A percentile compares a stretch with the other conserved stretches of the same genome.
Evolutionary conservation across 2,329 filamentous ascomycete species (phyloP).

Genomic region (Fusarium pseudonygamai): DNA sequence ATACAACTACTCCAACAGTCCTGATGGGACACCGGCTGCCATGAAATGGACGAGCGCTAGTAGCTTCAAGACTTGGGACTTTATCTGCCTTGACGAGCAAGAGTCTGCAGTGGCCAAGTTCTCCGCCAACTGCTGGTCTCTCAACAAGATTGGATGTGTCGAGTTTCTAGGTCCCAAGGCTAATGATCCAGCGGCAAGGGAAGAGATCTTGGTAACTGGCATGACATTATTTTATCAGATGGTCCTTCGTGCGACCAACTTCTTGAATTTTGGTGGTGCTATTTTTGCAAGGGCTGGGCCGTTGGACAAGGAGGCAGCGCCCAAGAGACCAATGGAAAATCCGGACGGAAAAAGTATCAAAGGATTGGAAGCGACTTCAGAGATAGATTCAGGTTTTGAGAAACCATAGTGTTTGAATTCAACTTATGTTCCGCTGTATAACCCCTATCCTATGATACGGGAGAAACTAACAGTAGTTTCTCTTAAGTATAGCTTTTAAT

Average conservation of each 20-base stretch:
- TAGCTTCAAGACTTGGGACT: constrained; percentile 37
- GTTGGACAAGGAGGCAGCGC: constrained; percentile 22
- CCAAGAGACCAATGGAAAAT: background rate
- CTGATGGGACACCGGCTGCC: constrained; percentile 7
- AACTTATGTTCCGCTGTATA: background rate
- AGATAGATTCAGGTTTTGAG: background rate
- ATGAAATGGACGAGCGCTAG: constrained; percentile 34
- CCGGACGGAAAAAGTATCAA: background rate
- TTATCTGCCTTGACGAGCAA: constrained; percentile 35
- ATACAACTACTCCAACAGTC: constrained; percentile 19
- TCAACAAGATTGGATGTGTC: constrained; percentile 26
- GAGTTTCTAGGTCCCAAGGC: constrained; percentile 36
- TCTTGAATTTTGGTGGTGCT: constrained; percentile 29
- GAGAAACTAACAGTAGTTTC: background rate
- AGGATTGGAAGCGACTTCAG: background rate
- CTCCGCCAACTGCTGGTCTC: constrained; percentile 18
- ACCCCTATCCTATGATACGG: accelerated
- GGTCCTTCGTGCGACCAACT: constrained; percentile 19
- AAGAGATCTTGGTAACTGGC: constrained; percentile 32
- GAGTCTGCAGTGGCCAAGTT: constrained; percentile 35
- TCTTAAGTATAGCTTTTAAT: too few relatives aligned
- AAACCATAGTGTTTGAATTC: background rate
- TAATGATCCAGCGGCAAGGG: constrained; percentile 3
- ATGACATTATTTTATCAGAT: constrained; percentile 35
- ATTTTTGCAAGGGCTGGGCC: constrained; percentile 25